Evolutionary conservation across 108 stramenopile species (phyloP).

Genomic region (Ochromonas danica): DNA sequence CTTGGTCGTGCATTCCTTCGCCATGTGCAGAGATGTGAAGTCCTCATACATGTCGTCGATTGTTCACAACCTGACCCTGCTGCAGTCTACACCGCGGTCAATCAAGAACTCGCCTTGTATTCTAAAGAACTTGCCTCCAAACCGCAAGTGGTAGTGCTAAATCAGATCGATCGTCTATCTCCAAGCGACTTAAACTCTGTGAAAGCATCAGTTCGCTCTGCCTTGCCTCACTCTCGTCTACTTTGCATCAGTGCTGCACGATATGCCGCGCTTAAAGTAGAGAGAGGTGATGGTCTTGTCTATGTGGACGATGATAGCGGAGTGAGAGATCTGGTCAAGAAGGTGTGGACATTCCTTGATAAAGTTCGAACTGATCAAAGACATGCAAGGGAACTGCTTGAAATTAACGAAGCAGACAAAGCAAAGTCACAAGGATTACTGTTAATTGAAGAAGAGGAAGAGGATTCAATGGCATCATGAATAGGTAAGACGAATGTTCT

Average conservation of each 20-base stretch:
- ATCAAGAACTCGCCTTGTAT: background rate
- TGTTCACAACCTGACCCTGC: background rate
- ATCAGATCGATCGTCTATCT: background rate
- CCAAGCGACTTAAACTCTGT: background rate
- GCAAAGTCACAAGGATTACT: no score
- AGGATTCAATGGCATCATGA: no score
- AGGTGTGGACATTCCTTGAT: no score
- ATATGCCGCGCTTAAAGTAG: no score
- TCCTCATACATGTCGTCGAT: constrained; percentile 4
- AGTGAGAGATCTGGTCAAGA: no score
- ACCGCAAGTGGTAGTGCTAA: background rate
- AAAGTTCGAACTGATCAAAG: no score
- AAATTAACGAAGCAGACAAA: no score
- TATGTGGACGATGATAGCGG: no score
- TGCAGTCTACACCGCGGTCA: background rate
- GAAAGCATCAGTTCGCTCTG: background rate
- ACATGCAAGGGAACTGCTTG: no score
- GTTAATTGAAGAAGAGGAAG: no score
- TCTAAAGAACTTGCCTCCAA: background rate
- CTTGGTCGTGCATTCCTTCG: constrained; percentile 89
- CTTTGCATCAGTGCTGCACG: constrained; percentile 1
- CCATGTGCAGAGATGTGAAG: constrained; percentile 80
- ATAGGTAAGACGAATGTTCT: no score
- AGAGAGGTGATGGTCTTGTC: no score
- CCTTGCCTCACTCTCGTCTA: background rate